phyloP scores from a whole-genome alignment of 139 green algal species.

The Chlamydomonas schloesseri region DNA sequence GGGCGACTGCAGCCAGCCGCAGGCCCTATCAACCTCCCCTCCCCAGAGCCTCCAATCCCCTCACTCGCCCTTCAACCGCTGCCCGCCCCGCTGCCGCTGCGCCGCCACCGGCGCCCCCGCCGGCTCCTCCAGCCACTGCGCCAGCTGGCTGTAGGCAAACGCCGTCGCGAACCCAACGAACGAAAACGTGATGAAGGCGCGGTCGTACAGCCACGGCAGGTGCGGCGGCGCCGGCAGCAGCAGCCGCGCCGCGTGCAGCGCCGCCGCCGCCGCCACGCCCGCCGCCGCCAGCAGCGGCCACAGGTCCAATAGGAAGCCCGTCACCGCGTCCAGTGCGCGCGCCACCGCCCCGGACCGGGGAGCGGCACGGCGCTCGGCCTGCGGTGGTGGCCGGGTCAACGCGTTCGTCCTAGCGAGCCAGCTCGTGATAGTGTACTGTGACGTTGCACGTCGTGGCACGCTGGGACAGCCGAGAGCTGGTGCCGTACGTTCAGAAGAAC shows the following conservation, averaged over 20 bases:
- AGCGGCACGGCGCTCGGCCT: neutral
- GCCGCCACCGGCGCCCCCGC: too few relatives aligned
- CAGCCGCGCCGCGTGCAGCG: constrained; percentile 57
- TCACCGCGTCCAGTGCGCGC: too few relatives aligned
- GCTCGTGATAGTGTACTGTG: too few relatives aligned
- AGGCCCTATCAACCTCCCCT: too few relatives aligned
- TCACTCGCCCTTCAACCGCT: neutral
- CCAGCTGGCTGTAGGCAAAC: constrained; percentile 8
- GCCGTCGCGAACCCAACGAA: constrained; percentile 64
- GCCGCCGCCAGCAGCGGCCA: neutral
- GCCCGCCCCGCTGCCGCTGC: neutral
- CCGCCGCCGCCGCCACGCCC: neutral
- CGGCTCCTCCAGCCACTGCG: constrained; percentile 21
- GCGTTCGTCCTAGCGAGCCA: too few relatives aligned
- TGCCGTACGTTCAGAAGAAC: too few relatives aligned
- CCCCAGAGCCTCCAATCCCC: too few relatives aligned
- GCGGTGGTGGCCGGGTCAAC: too few relatives aligned
- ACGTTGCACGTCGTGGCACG: too few relatives aligned
- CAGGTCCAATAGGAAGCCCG: neutral
- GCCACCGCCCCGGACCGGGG: neutral
- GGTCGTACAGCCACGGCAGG: constrained; percentile 73
- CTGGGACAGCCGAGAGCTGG: too few relatives aligned
- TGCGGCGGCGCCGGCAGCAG: constrained; percentile 52
- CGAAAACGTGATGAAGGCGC: constrained; percentile 59
- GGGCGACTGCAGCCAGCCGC: too few relatives aligned